Evolutionary conservation across 805 yeast genomes (phyloP).

Genomic region (Hanseniaspora singularis): DNA sequence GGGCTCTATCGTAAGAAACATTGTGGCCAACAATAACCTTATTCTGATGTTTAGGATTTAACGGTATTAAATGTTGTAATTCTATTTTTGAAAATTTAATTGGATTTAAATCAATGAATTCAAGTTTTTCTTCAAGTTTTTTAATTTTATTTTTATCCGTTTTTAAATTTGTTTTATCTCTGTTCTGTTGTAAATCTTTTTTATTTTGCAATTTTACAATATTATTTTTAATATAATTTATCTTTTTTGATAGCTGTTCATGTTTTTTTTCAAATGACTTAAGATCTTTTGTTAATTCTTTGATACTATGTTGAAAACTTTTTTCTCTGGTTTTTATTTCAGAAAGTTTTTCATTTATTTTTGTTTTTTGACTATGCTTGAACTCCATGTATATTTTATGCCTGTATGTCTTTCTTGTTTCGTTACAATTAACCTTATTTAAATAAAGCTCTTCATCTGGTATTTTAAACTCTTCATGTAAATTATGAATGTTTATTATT

Average conservation of each 20-base stretch:
- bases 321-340: no score
- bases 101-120: not conserved
- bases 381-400: no score
- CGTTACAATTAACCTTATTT: no score
- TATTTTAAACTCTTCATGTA: no score
- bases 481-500: no score
- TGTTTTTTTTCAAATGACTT: not conserved
- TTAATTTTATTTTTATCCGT: not conserved
- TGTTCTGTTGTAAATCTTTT: not conserved
- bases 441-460: no score
- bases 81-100: conserved; percentile 19
- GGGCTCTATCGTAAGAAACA: conserved; percentile 80
- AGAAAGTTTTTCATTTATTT: no score
- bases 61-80: conserved; percentile 61
- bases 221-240: not conserved
- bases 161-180: not conserved
- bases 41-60: conserved; percentile 39
- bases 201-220: not conserved
- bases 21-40: conserved; percentile 80
- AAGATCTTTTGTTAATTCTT: not conserved
- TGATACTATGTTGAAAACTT: no score
- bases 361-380: no score
- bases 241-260: not conserved
- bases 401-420: no score
- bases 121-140: conserved; percentile 1